Conservation (phyloP, 805 yeast genomes). For the Nakazawaea peltata region DNA sequence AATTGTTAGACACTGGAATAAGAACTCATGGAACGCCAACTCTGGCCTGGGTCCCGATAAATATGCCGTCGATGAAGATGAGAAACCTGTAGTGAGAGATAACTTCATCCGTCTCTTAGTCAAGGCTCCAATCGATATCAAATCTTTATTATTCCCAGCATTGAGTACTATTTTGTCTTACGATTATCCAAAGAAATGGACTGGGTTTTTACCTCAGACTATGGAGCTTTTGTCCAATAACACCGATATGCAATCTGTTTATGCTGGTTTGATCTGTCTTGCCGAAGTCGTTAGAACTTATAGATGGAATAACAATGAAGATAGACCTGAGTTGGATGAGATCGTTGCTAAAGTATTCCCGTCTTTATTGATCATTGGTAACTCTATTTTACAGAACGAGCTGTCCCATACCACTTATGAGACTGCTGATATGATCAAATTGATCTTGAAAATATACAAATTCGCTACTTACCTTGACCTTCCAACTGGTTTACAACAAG, state of each 20-base stretch:
- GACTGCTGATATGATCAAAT: slow-evolving; percentile 65
- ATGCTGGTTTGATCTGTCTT: slow-evolving; percentile 71
- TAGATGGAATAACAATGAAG: slow-evolving; percentile 65
- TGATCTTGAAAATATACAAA: slow-evolving; percentile 72
- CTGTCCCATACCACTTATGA: slow-evolving; percentile 18
- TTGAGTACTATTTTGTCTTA: slow-evolving; percentile 40
- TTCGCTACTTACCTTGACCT: slow-evolving; percentile 75
- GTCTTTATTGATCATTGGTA: slow-evolving; percentile 57
- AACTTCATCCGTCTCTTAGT: slow-evolving; percentile 60
- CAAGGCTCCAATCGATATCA: slow-evolving; percentile 30
- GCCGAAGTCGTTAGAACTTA: slow-evolving; percentile 68
- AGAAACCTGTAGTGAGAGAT: slow-evolving; percentile 65
- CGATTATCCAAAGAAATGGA: slow-evolving; percentile 41
- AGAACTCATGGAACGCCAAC: no score
- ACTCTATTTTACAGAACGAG: slow-evolving; percentile 34
- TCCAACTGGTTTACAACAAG: slow-evolving; percentile 56
- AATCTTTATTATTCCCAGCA: slow-evolving; percentile 44
- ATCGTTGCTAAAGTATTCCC: slow-evolving; percentile 63
- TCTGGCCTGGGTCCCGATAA: no score
- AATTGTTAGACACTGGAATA: slow-evolving; percentile 57
- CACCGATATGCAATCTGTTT: slow-evolving; percentile 30
- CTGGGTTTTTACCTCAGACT: slow-evolving; percentile 42
- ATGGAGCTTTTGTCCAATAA: slow-evolving; percentile 34
- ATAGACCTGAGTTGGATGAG: slow-evolving; percentile 48
- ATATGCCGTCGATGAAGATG: slow-evolving; percentile 50